These are phyloP conservation scores for Pestalotiopsis sp. DNA, from an alignment of 2,329 filamentous ascomycete genomes.

Conservation along the genomic window DNA sequence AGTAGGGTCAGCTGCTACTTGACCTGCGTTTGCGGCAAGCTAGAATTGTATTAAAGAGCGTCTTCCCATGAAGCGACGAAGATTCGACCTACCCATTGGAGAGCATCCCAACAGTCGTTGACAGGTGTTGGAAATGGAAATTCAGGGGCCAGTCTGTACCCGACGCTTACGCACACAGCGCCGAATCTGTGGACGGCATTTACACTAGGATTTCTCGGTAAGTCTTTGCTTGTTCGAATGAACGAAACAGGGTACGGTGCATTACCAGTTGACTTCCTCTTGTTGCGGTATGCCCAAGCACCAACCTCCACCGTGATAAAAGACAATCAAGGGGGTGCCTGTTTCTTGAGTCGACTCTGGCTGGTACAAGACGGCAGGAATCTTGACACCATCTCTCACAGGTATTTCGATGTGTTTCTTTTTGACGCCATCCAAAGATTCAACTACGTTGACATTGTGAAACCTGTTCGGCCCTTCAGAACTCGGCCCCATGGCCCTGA, in stretches of 20 bases:
- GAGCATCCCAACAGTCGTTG: background rate
- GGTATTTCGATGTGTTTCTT: background rate
- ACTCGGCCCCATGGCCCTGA: background rate
- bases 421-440: background rate
- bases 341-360: background rate
- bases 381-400: background rate
- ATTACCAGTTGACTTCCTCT: background rate
- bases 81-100: background rate
- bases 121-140: background rate
- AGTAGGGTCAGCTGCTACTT: background rate
- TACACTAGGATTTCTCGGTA: background rate
- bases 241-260: background rate
- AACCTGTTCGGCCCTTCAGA: background rate
- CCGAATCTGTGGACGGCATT: background rate
- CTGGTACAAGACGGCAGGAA: background rate
- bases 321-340: background rate
- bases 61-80: too few relatives aligned
- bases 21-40: background rate
- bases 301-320: slow-evolving; percentile 10
- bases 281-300: background rate
- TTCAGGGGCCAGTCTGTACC: background rate
- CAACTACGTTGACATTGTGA: background rate
- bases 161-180: background rate
- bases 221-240: background rate
- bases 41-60: background rate